Evolutionary conservation across 768 basidiomycete genomes (phyloP), one percentile per base, ranked within the genome.

Genomic region (Serendipita sp.): DNA sequence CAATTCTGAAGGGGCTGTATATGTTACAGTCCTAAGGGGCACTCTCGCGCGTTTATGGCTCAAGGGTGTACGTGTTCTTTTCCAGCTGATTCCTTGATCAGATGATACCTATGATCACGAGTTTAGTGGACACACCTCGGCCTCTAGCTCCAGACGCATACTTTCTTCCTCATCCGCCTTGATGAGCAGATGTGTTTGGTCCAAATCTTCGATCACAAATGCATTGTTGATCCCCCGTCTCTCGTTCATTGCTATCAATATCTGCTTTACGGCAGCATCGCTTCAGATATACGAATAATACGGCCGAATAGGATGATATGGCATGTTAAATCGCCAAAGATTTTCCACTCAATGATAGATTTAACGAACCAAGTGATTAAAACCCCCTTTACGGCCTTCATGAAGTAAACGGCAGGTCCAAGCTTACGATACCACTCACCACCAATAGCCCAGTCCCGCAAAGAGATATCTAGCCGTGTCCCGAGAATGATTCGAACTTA

Each of bases 201-300:
- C 91, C 30, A 93, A 73, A 70, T 93, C 91, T 69, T 91, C 87
- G 66, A 93, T 88, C 67, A 93, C 85, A 72, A 93, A 93, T 28
- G 65, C 52, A 35, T 63, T 65, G 52, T 71, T 69, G 64, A 68
- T 69, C 64, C 78, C 81, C 7, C 82, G 78, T 70, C 81, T 85
- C 70, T 91, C 88, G 71, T 92, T 88, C 85, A 92, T 83, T 38
- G 83, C 76, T 63, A 91, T 77, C 41, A 92, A 78, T 64, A 92
- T 90, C 72, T 91, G 89, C 74, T 92, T 93, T 66, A 93, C 91
- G 1, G 89, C 90, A 1, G 89, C 83, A 72, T 93, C 91, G 71
- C 91, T 91, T 70, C 30, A 23, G 11, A 10, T 16, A 0, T 11
- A 28, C 34, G 44, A 4, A 28, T n/a, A 15, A n/a, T 7, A 15